Evolutionary conservation across 139 green algal genomes (phyloP), one percentile per base, ranked within the genome.

Genomic region (Asterochloris erici): DNA sequence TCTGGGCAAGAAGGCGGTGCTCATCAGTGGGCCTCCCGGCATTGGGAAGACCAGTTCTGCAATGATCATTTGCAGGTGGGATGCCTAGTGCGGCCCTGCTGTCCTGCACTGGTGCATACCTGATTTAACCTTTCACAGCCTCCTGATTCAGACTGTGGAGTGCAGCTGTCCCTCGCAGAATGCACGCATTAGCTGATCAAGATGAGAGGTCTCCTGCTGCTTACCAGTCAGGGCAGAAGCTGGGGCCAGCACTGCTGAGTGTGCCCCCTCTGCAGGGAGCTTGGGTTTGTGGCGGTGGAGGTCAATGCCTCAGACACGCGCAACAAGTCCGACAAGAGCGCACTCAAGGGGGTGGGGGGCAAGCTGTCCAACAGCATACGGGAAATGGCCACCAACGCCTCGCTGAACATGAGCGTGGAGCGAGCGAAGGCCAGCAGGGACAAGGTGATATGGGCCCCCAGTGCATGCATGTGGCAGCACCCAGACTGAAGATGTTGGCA

Each of bases 231-330:
- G 66, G 66, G 21, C 21, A 24, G 9, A 71, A 71, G 21, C 66
- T 71, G 17, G 10, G 19, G 66, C 66, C 21, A 24, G 17, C 66
- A 10, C 17, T 26, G 66, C 66, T 26, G 66, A 71, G 21, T 71
- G 66, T 71, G 21, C 66, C 17, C 66, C 21, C 19, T 91, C 12
- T 78, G 29, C 87, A 92, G 91, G 75, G 94, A 95, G 85, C 86
- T 90, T 23, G 94, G 94, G 17, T 97, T 90, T 47, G 74, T 89
- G 62, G 82, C 93, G 16, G 90, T 98, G 68, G 95, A 98, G 89
- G 94, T 98, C 63, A 99, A 99, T 84, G 97, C 97, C 10, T 94
- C 85, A 29, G 97, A 99, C 92, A 94, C 95, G 4, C 92, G 97
- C 74, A 94, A 92, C 90, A 98, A 98, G 89, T 83, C 92, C 19